These are phyloP conservation scores for Rhizodiscina lignyota DNA, from an alignment of 495 filamentous ascomycete genomes.

Conservation along the genomic window DNA sequence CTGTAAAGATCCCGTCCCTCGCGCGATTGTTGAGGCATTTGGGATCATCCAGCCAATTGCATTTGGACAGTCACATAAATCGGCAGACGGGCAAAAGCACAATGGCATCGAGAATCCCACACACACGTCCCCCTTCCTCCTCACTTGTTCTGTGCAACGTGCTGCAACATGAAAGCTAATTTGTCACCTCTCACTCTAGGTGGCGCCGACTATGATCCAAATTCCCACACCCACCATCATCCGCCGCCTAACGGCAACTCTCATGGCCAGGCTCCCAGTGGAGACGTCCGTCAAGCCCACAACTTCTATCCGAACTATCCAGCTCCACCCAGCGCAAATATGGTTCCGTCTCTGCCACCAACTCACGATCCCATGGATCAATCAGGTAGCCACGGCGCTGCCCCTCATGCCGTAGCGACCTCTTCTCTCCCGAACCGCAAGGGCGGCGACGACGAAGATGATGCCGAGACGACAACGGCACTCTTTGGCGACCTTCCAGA, in stretches of 20 bases:
- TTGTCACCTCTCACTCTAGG: conserved; percentile 29
- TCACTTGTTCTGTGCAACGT: conserved; percentile 2
- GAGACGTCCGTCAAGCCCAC: conserved; percentile 57
- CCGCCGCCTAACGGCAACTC: conserved; percentile 26
- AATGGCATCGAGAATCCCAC: no score
- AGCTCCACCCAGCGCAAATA: conserved; percentile 29
- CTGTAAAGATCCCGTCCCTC: background rate
- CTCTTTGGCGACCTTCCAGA: conserved; percentile 79
- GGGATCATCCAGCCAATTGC: no score
- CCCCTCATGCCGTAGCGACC: conserved; percentile 23
- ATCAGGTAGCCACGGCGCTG: conserved; percentile 26
- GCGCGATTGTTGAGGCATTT: background rate
- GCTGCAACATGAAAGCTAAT: conserved; percentile 26
- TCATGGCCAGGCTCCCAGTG: conserved; percentile 5
- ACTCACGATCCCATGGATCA: conserved; percentile 50
- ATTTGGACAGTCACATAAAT: no score
- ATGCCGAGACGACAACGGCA: conserved; percentile 32
- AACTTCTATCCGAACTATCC: conserved; percentile 63
- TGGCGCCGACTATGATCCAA: conserved; percentile 37
- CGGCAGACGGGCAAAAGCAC: no score
- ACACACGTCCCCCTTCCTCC: no score
- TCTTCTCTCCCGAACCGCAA: conserved; percentile 17
- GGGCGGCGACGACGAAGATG: conserved; percentile 26
- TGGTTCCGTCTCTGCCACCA: conserved; percentile 46
- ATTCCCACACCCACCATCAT: conserved; percentile 47